Conservation (phyloP, 1,284 basidiomycete species). For the Megacollybia platyphylla region DNA sequence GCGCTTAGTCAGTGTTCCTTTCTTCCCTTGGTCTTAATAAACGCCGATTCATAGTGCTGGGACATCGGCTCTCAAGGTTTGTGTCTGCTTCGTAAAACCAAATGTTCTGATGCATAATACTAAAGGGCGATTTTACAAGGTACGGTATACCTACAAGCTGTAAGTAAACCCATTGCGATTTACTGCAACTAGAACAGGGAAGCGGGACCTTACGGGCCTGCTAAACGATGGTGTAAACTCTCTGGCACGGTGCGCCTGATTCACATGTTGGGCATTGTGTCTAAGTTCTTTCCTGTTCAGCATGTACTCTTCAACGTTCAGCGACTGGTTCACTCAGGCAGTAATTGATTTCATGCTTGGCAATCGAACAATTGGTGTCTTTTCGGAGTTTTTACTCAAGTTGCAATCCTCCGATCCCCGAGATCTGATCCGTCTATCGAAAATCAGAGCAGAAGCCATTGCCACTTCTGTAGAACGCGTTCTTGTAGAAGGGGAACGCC, state of each 20-base stretch:
- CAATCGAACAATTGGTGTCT: constrained; percentile 73
- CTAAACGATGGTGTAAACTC: constrained; percentile 92
- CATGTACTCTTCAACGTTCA: constrained; percentile 79
- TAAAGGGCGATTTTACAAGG: constrained; percentile 86
- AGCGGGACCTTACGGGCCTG: constrained; percentile 83
- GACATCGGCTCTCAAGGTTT: constrained; percentile 83
- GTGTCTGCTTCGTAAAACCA: constrained; percentile 9
- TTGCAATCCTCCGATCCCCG: constrained; percentile 83
- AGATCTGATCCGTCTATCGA: constrained; percentile 77
- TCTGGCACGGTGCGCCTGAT: constrained; percentile 47
- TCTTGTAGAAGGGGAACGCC: constrained; percentile 67
- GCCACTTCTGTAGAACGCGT: constrained; percentile 78
- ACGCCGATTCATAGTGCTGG: constrained; percentile 45
- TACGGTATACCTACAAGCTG: constrained; percentile 13
- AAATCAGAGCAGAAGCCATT: constrained; percentile 82
- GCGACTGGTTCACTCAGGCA: constrained; percentile 94
- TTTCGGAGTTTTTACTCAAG: constrained; percentile 83
- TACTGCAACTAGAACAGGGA: constrained; percentile 61
- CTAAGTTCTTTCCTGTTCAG: constrained; percentile 18
- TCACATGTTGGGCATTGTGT: not conserved
- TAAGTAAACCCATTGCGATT: not conserved
- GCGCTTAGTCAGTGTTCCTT: constrained; percentile 59
- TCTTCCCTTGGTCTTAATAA: not conserved
- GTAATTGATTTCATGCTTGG: constrained; percentile 90
- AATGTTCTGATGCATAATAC: constrained; percentile 2